Conservation (phyloP, 148 eudicot genomes). For the Dysphania ambrosioides region DNA sequence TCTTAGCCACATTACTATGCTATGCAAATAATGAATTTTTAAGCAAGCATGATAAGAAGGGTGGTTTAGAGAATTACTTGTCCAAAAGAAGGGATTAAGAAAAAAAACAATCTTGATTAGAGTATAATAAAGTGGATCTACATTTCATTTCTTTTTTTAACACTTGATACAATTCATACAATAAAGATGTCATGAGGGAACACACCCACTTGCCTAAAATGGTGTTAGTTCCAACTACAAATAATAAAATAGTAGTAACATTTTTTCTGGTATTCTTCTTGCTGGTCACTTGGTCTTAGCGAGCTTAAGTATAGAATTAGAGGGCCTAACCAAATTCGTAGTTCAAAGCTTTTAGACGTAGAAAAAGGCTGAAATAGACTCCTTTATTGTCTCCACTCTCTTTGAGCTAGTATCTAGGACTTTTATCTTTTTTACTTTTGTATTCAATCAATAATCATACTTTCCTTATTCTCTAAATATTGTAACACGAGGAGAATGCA, state of each 20-base stretch:
- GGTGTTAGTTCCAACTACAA: constrained; percentile 42
- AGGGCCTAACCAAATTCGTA: constrained; percentile 32
- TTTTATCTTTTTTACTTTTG: background rate
- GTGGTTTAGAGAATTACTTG: background rate
- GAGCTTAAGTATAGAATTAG: constrained; percentile 14
- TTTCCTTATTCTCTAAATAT: no score
- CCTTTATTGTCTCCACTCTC: constrained; percentile 21
- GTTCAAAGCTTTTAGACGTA: constrained; percentile 12
- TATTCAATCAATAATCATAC: no score
- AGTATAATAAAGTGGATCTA: constrained; percentile 10
- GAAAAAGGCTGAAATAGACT: constrained; percentile 1
- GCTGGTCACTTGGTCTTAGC: constrained; percentile 13
- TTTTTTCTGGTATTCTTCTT: constrained; percentile 31
- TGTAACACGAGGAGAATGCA: no score
- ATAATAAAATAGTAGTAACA: constrained; percentile 29
- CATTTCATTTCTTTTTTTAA: constrained; percentile 9
- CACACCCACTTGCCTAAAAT: constrained; percentile 22
- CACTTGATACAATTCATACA: background rate
- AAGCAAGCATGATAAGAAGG: background rate
- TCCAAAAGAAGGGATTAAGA: background rate
- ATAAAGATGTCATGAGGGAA: background rate
- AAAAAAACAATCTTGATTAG: constrained; percentile 9
- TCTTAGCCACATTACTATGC: background rate
- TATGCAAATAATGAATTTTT: background rate
- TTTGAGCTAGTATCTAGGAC: background rate